Evolutionary conservation across 352 stramenopile species (phyloP), one percentile per base, ranked within the genome.

Genomic region (Phytophthora chlamydospora): DNA sequence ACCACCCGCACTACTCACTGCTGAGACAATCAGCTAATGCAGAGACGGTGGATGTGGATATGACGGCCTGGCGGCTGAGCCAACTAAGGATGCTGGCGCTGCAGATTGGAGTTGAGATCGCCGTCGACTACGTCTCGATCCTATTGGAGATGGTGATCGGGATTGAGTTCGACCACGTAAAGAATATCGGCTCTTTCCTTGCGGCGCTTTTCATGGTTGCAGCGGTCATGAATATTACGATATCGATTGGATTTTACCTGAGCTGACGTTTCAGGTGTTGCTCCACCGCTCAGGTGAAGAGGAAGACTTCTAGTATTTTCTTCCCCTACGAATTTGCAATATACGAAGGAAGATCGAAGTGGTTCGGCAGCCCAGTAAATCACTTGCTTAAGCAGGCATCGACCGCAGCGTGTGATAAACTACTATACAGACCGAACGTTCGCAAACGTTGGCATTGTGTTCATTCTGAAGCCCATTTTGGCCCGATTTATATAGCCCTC

Each of bases 191-290:
- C 4, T 21, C 57, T 0, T 76, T 69, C 50, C 43, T 81, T n/a
- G 35, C 47, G 1, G 46, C 68, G 0, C 19, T 77, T 2, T 66
- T 73, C 16, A 54, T 68, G 12, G 51, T 46, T 11, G 55, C 57
- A n/a, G 62, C 66, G 0, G 61, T 76, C 3, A 17, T 78, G 17
- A 78, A 81, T 43, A 75, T 78, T 44, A 52, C 48, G 12, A 71
- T 78, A 2, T 66, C 69, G 9, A 50, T 64, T 5, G 52, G 66
- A 2, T 13, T 80, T 2, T 80, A 74, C 51, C 42, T 79, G 4
- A 47, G n/a, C 24, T 63, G 42, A 57, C 6, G 16, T 29, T 32
- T 24, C 21, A 24, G 21, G 3, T 24, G 21, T 24, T 24, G 21
- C 21, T 24, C 3, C 3, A 24, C 21, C 21, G 21, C 21, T 24